phyloP scores from a whole-genome alignment of 2,329 filamentous ascomycete species.

The Zalaria obscura region DNA sequence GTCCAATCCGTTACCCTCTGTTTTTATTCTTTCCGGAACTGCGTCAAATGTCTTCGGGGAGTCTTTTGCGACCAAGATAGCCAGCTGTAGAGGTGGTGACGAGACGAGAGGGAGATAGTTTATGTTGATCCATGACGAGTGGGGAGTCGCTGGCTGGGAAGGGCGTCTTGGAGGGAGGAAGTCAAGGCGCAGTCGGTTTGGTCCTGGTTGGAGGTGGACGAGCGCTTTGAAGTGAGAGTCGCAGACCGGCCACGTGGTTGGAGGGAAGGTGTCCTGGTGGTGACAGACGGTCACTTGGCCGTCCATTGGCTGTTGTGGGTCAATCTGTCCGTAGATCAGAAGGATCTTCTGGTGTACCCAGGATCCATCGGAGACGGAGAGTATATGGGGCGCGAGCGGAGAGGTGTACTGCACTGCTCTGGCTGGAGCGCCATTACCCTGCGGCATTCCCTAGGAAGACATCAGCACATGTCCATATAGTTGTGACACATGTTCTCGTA shows the following conservation, averaged over 20 bases:
- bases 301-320: conserved; percentile 56
- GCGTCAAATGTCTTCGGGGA: conserved; percentile 78
- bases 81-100: conserved; percentile 74
- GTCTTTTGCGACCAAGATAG: conserved; percentile 76
- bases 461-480: conserved; percentile 1
- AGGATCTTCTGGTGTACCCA: conserved; percentile 93
- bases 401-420: conserved; percentile 39
- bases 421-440: conserved; percentile 27
- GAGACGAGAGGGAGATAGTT: conserved; percentile 74
- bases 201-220: conserved; percentile 78
- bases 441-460: conserved; percentile 24
- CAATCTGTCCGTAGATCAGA: conserved; percentile 67
- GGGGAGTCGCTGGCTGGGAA: conserved; percentile 52
- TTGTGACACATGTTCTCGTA: conserved; percentile 6
- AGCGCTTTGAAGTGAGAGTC: conserved; percentile 86
- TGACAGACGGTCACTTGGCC: conserved; percentile 68
- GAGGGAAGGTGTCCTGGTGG: conserved; percentile 72
- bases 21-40: conserved; percentile 56
- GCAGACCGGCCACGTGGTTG: conserved; percentile 73
- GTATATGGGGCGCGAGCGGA: conserved; percentile 64
- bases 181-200: conserved; percentile 77
- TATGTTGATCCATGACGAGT: conserved; percentile 67
- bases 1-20: conserved; percentile 70
- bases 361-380: conserved; percentile 66
- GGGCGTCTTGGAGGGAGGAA: conserved; percentile 33